A percentile compares a stretch with the other conserved stretches of the same genome.
phyloP scores from a whole-genome alignment of 139 green algal species.

The Ulvella scutata region DNA sequence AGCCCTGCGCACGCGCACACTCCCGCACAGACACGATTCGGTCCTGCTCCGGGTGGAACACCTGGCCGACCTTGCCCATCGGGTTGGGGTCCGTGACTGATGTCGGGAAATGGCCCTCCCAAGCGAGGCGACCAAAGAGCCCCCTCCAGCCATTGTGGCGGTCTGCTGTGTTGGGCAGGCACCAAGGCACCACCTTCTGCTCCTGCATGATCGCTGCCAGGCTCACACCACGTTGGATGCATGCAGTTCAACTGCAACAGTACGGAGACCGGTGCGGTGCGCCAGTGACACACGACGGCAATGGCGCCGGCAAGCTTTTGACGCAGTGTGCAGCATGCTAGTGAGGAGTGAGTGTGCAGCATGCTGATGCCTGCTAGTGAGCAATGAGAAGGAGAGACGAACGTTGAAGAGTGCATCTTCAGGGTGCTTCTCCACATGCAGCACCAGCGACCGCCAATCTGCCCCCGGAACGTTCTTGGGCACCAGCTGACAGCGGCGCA shows the following conservation, averaged over 20 bases:
- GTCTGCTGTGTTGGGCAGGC: slow-evolving; percentile 86
- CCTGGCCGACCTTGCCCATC: slow-evolving; percentile 96
- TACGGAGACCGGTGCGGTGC: too few relatives aligned
- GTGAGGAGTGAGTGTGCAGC: too few relatives aligned
- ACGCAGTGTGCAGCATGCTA: too few relatives aligned
- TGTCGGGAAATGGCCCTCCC: slow-evolving; percentile 89
- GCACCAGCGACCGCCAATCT: slow-evolving; percentile 81
- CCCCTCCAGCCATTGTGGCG: slow-evolving; percentile 93
- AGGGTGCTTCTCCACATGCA: slow-evolving; percentile 55
- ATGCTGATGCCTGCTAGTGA: too few relatives aligned
- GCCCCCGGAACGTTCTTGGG: slow-evolving; percentile 77
- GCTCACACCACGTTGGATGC: too few relatives aligned
- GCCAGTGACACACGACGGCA: too few relatives aligned
- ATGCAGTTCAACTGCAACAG: too few relatives aligned
- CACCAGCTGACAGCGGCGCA: slow-evolving; percentile 69
- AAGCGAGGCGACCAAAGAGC: slow-evolving; percentile 86
- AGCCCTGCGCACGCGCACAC: slow-evolving; percentile 68
- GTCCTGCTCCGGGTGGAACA: slow-evolving; percentile 91
- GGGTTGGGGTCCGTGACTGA: slow-evolving; percentile 91
- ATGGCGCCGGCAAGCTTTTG: too few relatives aligned
- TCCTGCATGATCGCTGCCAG: slow-evolving; percentile 29
- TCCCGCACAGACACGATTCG: slow-evolving; percentile 89
- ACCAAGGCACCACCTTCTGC: slow-evolving; percentile 84
- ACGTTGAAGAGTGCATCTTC: slow-evolving; percentile 46
- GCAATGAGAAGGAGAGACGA: too few relatives aligned